These are phyloP conservation scores for Yamadazyma songkhlaensis DNA, from an alignment of 1,139 yeast species.

Conservation along the genomic window DNA sequence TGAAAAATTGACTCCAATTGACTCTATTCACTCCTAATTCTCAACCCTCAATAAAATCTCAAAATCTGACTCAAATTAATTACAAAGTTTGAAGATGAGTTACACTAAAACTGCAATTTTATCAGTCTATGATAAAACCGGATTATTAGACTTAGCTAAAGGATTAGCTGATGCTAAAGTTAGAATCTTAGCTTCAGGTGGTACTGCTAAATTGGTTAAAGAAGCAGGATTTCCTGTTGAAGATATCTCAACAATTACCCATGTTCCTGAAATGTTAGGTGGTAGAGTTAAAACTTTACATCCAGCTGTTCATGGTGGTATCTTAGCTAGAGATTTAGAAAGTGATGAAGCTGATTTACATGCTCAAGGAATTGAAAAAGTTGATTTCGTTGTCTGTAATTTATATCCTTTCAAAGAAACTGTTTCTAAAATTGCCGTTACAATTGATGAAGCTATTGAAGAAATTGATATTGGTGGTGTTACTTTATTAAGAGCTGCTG, in stretches of 20 bases:
- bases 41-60: slow-evolving; percentile 1
- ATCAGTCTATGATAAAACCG: slow-evolving; percentile 97
- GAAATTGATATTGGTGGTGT: slow-evolving; percentile 99
- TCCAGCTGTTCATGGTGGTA: slow-evolving; percentile 99
- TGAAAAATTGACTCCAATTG: slow-evolving; percentile 1
- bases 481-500: slow-evolving; percentile 95
- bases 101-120: slow-evolving; percentile 78
- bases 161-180: slow-evolving; percentile 87
- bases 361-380: slow-evolving; percentile 89
- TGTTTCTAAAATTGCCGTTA: slow-evolving; percentile 90
- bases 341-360: slow-evolving; percentile 85
- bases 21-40: not conserved
- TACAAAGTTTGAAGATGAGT: slow-evolving; percentile 3
- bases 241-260: slow-evolving; percentile 91
- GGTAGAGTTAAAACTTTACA: slow-evolving; percentile 98
- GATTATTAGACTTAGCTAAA: slow-evolving; percentile 91
- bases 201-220: slow-evolving; percentile 90
- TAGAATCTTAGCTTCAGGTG: slow-evolving; percentile 93
- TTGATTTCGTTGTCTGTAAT: slow-evolving; percentile 95
- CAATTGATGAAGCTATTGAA: slow-evolving; percentile 96
- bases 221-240: slow-evolving; percentile 98
- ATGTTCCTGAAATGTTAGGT: slow-evolving; percentile 98
- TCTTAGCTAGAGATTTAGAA: slow-evolving; percentile 88
- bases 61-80: slow-evolving; percentile 3
- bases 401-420: slow-evolving; percentile 98